Base-by-base conservation (phyloP, 768 basidiomycete genomes). In the Trametes maxima region DNA sequence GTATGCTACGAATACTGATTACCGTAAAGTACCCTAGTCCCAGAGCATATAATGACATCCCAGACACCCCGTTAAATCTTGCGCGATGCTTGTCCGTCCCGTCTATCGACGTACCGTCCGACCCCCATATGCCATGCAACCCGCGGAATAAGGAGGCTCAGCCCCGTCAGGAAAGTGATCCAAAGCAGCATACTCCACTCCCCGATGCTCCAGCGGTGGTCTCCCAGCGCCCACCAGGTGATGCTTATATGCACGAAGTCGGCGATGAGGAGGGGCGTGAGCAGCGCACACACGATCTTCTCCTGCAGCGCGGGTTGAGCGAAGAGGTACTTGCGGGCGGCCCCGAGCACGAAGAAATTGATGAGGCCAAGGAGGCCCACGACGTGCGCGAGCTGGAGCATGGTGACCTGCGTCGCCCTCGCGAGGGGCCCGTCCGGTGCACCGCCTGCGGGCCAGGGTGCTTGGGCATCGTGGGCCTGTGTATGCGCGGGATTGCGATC, bases 201-300 rank as follows among this genome's bases (percentile, higher is more conserved):
- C 44, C 71, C 67, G 19, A 89, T 64, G 52, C 83, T 73, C 86
- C 87, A 91, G 62, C 80, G 78, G 55, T 83, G 76, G 40, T 89
- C 87, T n/a, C 88, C 90, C 22, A 91, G 73, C 0, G 88, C 88
- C 87, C 88, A 92, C 6, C 91, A 68, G 0, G 90, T 91, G 47
- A 92, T 71, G 51, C 75, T 79, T 53, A 91, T 70, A 67, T 92
- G 90, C 14, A 84, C 65, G 25, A 89, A 64, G 69, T 92, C 90
- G 0, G 88, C 90, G 33, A 88, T 70, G 39, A 90, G 77, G 10
- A 92, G 82, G 10, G 90, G 90, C 3, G 79, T 81, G 49, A 92
- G 76, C 17, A 91, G 76, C 2, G 87, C 81, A 35, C 75, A 74
- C 42, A 86, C 80, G 21, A 92, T 82, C 72, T 86, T 87, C 72